Conservation (phyloP, 495 filamentous ascomycete genomes). For the Penicillium cinerascens region DNA sequence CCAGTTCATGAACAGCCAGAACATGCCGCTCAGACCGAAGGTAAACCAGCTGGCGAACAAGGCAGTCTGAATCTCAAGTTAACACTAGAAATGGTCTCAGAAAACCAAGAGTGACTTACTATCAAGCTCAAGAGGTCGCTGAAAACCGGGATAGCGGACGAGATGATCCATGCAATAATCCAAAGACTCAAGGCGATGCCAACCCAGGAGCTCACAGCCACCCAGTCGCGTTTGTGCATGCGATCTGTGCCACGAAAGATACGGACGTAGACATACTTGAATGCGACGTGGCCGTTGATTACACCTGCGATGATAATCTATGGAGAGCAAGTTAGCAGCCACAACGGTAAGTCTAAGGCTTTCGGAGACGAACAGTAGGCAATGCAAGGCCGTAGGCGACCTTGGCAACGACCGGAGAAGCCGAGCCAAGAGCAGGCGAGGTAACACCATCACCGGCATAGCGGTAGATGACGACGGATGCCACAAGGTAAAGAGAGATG, state of each 20-base stretch:
- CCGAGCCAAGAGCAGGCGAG: conserved; percentile 70
- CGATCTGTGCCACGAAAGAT: conserved; percentile 56
- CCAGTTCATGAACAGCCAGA: conserved; percentile 42
- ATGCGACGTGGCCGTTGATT: conserved; percentile 63
- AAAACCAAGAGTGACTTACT: conserved; percentile 16
- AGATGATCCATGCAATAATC: conserved; percentile 67
- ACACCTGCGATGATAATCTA: conserved; percentile 57
- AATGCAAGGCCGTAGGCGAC: conserved; percentile 72
- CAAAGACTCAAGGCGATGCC: conserved; percentile 54
- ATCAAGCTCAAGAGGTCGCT: conserved; percentile 57
- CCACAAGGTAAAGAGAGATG: conserved; percentile 59
- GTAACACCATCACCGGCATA: conserved; percentile 65
- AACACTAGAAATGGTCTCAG: background rate
- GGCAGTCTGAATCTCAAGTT: conserved; percentile 29
- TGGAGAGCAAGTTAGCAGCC: no score
- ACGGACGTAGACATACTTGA: conserved; percentile 65
- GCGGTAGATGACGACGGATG: conserved; percentile 58
- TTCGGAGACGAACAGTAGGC: conserved; percentile 52
- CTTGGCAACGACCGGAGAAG: conserved; percentile 60
- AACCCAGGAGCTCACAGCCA: conserved; percentile 52
- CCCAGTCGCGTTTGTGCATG: conserved; percentile 58
- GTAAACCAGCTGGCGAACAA: conserved; percentile 46
- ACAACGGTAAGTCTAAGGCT: background rate
- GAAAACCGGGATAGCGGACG: conserved; percentile 70
- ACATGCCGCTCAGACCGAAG: conserved; percentile 40